Conservation (phyloP, 1,139 yeast genomes). For the Diutina scorzettiae region DNA sequence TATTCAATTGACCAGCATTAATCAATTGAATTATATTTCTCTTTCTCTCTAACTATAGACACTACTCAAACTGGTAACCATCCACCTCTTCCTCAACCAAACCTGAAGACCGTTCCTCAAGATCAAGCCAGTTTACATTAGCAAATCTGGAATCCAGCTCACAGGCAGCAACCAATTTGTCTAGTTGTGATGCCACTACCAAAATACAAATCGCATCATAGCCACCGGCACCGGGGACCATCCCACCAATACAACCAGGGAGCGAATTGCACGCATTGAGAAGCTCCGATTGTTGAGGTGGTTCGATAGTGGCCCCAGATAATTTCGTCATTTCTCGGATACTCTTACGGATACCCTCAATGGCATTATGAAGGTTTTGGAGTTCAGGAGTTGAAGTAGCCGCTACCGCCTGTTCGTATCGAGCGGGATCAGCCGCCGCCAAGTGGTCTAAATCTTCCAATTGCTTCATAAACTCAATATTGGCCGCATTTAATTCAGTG, state of each 20-base stretch:
- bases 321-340: slow-evolving; percentile 47
- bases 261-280: slow-evolving; percentile 47
- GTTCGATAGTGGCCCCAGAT: slow-evolving; percentile 85
- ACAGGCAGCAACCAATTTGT: slow-evolving; percentile 24
- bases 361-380: not conserved
- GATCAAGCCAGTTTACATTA: slow-evolving; percentile 51
- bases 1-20: too few relatives aligned
- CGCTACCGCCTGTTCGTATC: slow-evolving; percentile 11
- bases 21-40: too few relatives aligned
- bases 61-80: not conserved
- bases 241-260: slow-evolving; percentile 81
- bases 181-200: slow-evolving; percentile 37
- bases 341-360: slow-evolving; percentile 33
- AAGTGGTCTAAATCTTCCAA: slow-evolving; percentile 23
- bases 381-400: not conserved
- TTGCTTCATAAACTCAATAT: slow-evolving; percentile 40
- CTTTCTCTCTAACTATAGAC: too few relatives aligned
- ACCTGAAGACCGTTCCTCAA: slow-evolving; percentile 50
- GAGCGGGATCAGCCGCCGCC: slow-evolving; percentile 11
- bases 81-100: slow-evolving; percentile 22
- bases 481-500: slow-evolving; percentile 42
- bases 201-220: slow-evolving; percentile 80
- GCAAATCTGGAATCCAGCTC: slow-evolving; percentile 17
- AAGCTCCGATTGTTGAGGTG: slow-evolving; percentile 57
- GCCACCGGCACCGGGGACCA: slow-evolving; percentile 98